Evolutionary conservation across 768 basidiomycete genomes (phyloP), one percentile per base, ranked within the genome.

Genomic region (Clavulina sp.): DNA sequence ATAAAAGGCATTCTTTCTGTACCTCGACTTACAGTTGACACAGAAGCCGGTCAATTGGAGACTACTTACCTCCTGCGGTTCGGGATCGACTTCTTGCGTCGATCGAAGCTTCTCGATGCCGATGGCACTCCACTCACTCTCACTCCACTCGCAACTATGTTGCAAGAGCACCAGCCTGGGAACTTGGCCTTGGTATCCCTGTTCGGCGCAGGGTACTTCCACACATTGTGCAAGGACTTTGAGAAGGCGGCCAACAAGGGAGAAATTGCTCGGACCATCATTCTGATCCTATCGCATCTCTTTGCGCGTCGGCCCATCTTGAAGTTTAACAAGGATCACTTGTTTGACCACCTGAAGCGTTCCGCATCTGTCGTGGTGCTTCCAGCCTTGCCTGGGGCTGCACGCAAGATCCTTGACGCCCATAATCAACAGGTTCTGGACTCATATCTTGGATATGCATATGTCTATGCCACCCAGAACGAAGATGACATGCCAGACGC

Each of bases 11-110:
- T 82, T 36, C 62, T 82, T 36, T 62, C 68, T 9, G 68, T 84
- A 5, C 77, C 80, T 4, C 73, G 74, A 38, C 65, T 83, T 54
- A 73, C 71, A 54, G 74, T 80, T 56, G 65, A 68, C 33, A 79
- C 77, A 1, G 66, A 73, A 3, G 66, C 71, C 5, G 77, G 77
- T 5, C 69, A 64, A 53, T 64, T 73, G 5, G 78, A 83, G 57
- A 63, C 81, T 16, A 59, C 77, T 21, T 79, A 82, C 57, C 79
- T 80, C 57, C 59, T 81, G 16, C 69, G 80, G 23, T 84, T 84
- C 66, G 74, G 73, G 53, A 76, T 84, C 47, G 82, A 84, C 54
- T 82, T 80, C 56, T 69, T 84, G 6, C 70, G 78, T 33, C 74
- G 78, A 4, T 62, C 70, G 4, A 66, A 72, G 36, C 66, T 84